Evolutionary conservation across 192 early-diverging fungal genomes (phyloP), one percentile per base, ranked within the genome.

Genomic region (Mortierella antarctica): DNA sequence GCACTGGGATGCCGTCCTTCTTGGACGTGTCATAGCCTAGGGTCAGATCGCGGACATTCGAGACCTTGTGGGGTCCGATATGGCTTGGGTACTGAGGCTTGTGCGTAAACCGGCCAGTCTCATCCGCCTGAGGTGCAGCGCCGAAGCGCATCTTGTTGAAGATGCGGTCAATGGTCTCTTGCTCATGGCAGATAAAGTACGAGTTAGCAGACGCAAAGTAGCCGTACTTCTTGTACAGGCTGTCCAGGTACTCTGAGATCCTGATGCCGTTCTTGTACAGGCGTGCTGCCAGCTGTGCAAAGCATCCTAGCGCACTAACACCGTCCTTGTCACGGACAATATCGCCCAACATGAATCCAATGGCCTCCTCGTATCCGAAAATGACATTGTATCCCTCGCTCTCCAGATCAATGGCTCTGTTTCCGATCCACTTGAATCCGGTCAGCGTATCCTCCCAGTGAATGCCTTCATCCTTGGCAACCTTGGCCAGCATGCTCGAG

Each of bases 371-470:
- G 76, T 94, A 98, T 14, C 91, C 95, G 80, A 98, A 96, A 23
- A 91, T 83, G 7, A 91, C 91, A 64, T 89, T 67, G 52, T 89
- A 88, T 15, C 93, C 93, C 67, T 89, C 71, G 15, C 84, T 71
- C 66, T 88, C 86, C 73, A 97, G 67, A 11, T 89, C 85, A 42
- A 92, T 88, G 41, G 93, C 92, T 45, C 87, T 84, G 82, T 97
- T 98, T 20, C 95, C 93, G 62, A 98, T 90, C 94, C 95, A 98
- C 82, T 98, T 98, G 88, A 98, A 97, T 40, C 97, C 96, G 11
- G 96, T 98, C 54, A 97, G 86, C 2, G 96, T 96, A 74, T 97
- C 96, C 51, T 92, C 91, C 79, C 95, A 98, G 47, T 85, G 83
- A 67, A 96, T 89, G 10, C 95, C 94, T 67, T 96, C 93, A 7